A percentile compares a stretch with the other conserved stretches of the same genome.
phyloP scores from a whole-genome alignment of 176 grass and related monocot species.

The Melocanna baccifera region DNA sequence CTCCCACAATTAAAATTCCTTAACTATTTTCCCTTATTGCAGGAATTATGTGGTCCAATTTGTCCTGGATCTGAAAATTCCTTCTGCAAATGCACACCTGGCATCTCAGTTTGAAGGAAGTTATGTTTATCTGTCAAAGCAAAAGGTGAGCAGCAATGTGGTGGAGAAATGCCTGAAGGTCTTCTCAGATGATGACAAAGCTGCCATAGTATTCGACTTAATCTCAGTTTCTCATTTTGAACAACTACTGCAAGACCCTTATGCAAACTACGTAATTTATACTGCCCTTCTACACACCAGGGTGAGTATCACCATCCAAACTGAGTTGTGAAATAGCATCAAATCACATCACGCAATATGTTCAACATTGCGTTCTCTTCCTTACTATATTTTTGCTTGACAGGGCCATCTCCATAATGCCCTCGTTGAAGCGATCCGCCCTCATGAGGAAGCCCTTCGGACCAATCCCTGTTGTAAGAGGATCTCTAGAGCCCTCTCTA shows the following conservation, averaged over 20 bases:
- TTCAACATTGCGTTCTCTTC: not conserved
- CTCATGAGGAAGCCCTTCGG: constrained; percentile 58
- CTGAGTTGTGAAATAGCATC: not conserved
- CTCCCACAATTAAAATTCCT: not conserved
- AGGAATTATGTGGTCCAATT: constrained; percentile 95
- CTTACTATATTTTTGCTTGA: constrained; percentile 10
- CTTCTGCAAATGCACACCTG: constrained; percentile 59
- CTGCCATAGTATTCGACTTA: constrained; percentile 63
- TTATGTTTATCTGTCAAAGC: constrained; percentile 76
- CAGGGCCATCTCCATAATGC: constrained; percentile 48
- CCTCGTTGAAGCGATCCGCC: constrained; percentile 61
- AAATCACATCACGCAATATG: not conserved
- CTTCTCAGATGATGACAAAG: constrained; percentile 56
- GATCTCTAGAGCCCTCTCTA: constrained; percentile 62
- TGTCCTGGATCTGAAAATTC: constrained; percentile 57
- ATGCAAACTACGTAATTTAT: constrained; percentile 81
- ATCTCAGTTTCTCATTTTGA: constrained; percentile 59
- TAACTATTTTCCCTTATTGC: constrained; percentile 19
- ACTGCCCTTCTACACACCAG: constrained; percentile 61
- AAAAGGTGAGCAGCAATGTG: constrained; percentile 96
- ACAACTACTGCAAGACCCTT: constrained; percentile 82
- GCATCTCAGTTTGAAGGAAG: constrained; percentile 67
- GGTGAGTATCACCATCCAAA: constrained; percentile 37
- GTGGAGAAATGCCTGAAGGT: constrained; percentile 85
- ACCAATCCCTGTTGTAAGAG: constrained; percentile 83